Percentiles rank a stretch among this genome's conserved stretches.
Evolutionary conservation across 208 protist species (phyloP).

Genomic region (Crithidia fasciculata): DNA sequence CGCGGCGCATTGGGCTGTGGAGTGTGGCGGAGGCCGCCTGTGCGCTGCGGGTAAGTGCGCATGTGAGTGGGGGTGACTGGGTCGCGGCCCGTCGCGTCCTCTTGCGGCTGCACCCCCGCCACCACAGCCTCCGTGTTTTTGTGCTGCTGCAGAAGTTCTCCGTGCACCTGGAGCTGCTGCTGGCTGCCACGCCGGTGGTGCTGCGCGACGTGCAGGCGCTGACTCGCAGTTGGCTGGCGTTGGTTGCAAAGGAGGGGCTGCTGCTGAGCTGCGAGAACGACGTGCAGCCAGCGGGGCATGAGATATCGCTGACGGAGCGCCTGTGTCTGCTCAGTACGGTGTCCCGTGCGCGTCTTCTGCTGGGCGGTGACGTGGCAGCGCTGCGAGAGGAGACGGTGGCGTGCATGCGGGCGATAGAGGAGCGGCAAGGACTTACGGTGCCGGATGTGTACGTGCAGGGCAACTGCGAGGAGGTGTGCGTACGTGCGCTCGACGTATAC

Average conservation of each 20-base stretch:
- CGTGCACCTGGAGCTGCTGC: conserved; percentile 28
- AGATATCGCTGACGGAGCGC: conserved; percentile 10
- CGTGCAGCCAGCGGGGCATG: neutral
- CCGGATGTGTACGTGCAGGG: conserved; percentile 23
- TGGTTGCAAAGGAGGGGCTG: conserved; percentile 16
- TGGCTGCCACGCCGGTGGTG: neutral
- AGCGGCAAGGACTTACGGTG: conserved; percentile 8
- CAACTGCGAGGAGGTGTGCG: conserved; percentile 28
- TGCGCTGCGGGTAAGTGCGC: conserved; percentile 19
- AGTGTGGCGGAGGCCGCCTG: conserved; percentile 24
- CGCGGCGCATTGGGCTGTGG: conserved; percentile 52
- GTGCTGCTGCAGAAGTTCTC: conserved; percentile 30
- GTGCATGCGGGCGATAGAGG: conserved; percentile 2
- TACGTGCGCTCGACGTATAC: too few relatives aligned
- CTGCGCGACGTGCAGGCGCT: conserved; percentile 2
- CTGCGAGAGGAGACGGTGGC: conserved; percentile 13
- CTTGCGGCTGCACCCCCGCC: conserved; percentile 12
- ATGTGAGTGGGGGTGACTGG: conserved; percentile 20
- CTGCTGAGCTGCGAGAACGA: neutral
- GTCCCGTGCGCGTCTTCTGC: conserved; percentile 9
- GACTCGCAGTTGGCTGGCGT: conserved; percentile 22
- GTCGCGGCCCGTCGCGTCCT: conserved; percentile 13
- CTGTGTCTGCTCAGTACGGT: conserved; percentile 29
- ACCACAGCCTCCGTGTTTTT: conserved; percentile 1
- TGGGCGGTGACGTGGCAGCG: neutral